These are phyloP conservation scores for Lachnellula occidentalis DNA, from an alignment of 2,329 filamentous ascomycete species.

Conservation along the genomic window DNA sequence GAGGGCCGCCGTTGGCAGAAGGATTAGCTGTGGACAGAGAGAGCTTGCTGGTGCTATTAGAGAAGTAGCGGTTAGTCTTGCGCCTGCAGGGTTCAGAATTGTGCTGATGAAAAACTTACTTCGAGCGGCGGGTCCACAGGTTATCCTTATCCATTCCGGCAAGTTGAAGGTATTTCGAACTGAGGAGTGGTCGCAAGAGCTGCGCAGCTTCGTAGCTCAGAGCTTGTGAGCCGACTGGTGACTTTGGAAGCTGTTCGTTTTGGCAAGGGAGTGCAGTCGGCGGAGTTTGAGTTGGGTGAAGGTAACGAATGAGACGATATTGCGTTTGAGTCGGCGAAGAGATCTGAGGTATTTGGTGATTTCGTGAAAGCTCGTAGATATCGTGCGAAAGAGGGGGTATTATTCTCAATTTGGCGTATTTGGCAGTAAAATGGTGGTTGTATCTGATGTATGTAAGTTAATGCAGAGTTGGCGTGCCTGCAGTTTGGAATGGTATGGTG, in stretches of 20 bases:
- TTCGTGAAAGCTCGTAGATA: neutral
- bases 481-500: neutral
- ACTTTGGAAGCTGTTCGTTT: slow-evolving; percentile 13
- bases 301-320: neutral
- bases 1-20: slow-evolving; percentile 34
- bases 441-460: neutral
- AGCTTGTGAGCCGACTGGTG: slow-evolving; percentile 11
- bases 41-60: slow-evolving; percentile 62
- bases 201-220: slow-evolving; percentile 9
- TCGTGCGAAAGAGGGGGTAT: neutral
- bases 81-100: slow-evolving; percentile 7
- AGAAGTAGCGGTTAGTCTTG: slow-evolving; percentile 17
- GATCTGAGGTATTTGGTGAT: neutral
- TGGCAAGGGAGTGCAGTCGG: slow-evolving; percentile 8
- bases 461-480: neutral
- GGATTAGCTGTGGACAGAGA: slow-evolving; percentile 69
- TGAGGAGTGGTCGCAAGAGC: slow-evolving; percentile 9
- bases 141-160: slow-evolving; percentile 34
- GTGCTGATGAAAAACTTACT: slow-evolving; percentile 44
- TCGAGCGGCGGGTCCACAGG: slow-evolving; percentile 76
- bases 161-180: slow-evolving; percentile 4
- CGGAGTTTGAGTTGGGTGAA: neutral
- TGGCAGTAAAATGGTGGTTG: neutral
- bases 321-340: neutral
- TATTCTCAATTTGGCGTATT: neutral